Base-by-base conservation (phyloP, 1,139 yeast species). In the Suhomyces ambrosiae region DNA sequence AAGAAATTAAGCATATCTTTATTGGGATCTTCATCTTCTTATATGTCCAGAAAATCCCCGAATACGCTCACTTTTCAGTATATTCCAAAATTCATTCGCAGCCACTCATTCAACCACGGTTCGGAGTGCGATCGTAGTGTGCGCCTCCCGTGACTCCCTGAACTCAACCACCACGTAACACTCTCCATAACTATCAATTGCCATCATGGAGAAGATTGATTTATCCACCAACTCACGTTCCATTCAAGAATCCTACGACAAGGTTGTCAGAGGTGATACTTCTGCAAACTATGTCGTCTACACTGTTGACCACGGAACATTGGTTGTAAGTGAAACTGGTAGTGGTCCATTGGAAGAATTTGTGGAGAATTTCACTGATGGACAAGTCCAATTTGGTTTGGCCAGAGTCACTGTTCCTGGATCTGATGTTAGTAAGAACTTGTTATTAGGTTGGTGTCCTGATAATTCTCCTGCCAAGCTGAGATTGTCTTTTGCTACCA, bases 401-500 rank as follows among this genome's bases (percentile, higher is more conserved):
- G 86, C 89, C 19, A 77, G 96, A 35, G 90, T 90, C 30, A 80
- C 82, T 38, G 96, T 90, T 39, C 94, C 94, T 36, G 95, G 95
- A 25, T 83, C 95, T 2, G 94, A 86, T 51, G 90, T 92, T 26
- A 77, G 80, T 52, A 94, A 94, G 68, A 74, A 86, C 50, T 78
- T 90, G 33, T 71, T 92, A 39, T 73, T 92, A 36, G 97, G 97
- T 35, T 92, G 97, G 97, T 86, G 95, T 66, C 92, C 94, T 5
- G 92, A 85, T 58, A 80, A 83, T 40, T 82, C 90, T n/a, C 86
- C 90, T 6, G 69, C 86, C 52, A 84, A 82, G 58, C 72, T 82
- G 26, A 74, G 88, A 52, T 76, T 86, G 41, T 81, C 89, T 2
- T 85, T 82, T 63, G 89, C 90, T 18, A 66, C 80, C 47, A 85